These are phyloP conservation scores for Mycosphaerella arachidis DNA, from an alignment of 2,329 filamentous ascomycete genomes.

Conservation along the genomic window DNA sequence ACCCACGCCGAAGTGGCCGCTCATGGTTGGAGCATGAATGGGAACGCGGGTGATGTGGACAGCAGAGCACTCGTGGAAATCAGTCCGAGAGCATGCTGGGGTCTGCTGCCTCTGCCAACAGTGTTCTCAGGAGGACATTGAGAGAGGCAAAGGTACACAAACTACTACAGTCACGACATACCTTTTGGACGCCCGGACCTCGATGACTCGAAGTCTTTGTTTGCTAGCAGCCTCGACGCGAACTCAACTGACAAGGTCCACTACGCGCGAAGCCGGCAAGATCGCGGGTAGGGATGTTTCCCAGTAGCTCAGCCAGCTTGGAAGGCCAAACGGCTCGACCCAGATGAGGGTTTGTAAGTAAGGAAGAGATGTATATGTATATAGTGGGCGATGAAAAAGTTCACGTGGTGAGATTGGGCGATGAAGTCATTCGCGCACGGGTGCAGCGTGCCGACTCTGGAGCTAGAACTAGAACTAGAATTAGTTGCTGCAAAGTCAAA, in stretches of 20 bases:
- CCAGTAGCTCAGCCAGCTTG: not conserved
- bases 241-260: not conserved
- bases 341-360: not conserved
- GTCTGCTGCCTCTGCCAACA: not conserved
- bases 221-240: not conserved
- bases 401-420: not conserved
- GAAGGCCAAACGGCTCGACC: not conserved
- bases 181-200: not conserved
- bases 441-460: not conserved
- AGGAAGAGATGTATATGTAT: not conserved
- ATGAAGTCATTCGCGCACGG: not conserved
- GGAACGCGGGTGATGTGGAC: not conserved
- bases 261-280: not conserved
- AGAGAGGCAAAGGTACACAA: not conserved
- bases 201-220: not conserved
- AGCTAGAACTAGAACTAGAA: not conserved
- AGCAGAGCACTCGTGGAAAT: not conserved
- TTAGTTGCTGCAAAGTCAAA: not conserved
- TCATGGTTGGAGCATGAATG: conserved; percentile 14
- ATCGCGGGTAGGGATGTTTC: not conserved
- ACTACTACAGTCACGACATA: not conserved
- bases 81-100: not conserved
- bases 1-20: conserved; percentile 17
- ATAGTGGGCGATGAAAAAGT: not conserved
- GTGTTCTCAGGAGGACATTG: not conserved